These are phyloP conservation scores for Quercus mongolica DNA, from an alignment of 306 rosid genomes.

Conservation along the genomic window DNA sequence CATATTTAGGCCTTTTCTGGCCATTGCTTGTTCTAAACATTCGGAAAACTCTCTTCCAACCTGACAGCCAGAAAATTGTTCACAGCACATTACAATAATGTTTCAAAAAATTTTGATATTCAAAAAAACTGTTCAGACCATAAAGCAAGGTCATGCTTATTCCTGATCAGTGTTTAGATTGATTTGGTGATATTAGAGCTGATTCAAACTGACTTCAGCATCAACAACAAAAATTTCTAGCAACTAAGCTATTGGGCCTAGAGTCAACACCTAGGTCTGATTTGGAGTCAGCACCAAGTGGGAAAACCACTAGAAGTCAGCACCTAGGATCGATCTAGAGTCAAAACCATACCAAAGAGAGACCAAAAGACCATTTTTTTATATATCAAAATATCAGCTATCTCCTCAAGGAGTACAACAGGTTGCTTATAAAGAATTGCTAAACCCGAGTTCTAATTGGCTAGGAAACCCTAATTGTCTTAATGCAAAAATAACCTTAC, in stretches of 20 bases:
- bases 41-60: slow-evolving; percentile 76
- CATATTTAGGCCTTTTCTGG: slow-evolving; percentile 65
- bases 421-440: no score
- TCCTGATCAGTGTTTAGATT: neutral
- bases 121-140: neutral
- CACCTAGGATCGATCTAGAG: no score
- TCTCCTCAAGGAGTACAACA: no score
- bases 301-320: no score
- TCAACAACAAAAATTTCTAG: neutral
- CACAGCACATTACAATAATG: neutral
- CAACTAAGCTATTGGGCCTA: neutral
- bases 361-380: no score
- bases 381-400: no score
- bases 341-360: no score
- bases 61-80: slow-evolving; percentile 41
- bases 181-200: neutral
- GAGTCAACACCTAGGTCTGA: no score
- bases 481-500: no score
- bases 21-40: slow-evolving; percentile 68
- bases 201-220: slow-evolving; percentile 6
- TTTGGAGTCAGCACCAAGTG: no score
- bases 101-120: neutral
- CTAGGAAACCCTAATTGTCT: no score
- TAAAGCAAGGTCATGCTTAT: neutral
- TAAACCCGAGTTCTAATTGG: no score